phyloP scores from a whole-genome alignment of 371 early-diverging fungal species.

The Antonospora locustae region DNA sequence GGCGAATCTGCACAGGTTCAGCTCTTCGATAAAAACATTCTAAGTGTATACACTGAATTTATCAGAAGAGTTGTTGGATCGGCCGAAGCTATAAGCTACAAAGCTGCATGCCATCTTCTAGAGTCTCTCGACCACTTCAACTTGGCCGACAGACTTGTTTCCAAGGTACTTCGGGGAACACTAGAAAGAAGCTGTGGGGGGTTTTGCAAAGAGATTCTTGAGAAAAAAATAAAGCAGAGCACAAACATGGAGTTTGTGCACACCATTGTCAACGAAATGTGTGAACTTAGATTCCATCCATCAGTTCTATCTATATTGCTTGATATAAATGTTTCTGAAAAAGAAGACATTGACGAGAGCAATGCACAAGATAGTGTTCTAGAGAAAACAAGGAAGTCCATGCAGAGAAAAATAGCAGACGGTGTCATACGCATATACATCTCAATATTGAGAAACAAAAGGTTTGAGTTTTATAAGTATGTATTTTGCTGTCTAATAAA shows the following conservation, averaged over 20 bases:
- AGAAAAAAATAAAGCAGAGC: constrained; percentile 12
- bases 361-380: not conserved
- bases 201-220: constrained; percentile 25
- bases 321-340: constrained; percentile 7
- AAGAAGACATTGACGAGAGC: constrained; percentile 18
- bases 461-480: constrained; percentile 18
- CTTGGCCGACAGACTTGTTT: constrained; percentile 27
- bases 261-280: constrained; percentile 36
- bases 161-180: constrained; percentile 31
- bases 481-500: constrained; percentile 29
- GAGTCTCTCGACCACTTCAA: constrained; percentile 43
- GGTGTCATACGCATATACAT: constrained; percentile 34
- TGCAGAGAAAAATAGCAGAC: constrained; percentile 27
- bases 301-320: constrained; percentile 13
- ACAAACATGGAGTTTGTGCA: constrained; percentile 15
- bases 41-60: constrained; percentile 26
- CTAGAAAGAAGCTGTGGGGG: not conserved
- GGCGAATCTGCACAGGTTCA: constrained; percentile 19
- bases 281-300: constrained; percentile 14
- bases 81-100: constrained; percentile 4
- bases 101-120: constrained; percentile 17
- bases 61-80: constrained; percentile 18
- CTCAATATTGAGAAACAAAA: constrained; percentile 24
- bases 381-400: constrained; percentile 10
- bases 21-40: constrained; percentile 15